Evolutionary conservation across 148 eudicot species (phyloP), one percentile per base, ranked within the genome.

Genomic region (Selenicereus undatus): DNA sequence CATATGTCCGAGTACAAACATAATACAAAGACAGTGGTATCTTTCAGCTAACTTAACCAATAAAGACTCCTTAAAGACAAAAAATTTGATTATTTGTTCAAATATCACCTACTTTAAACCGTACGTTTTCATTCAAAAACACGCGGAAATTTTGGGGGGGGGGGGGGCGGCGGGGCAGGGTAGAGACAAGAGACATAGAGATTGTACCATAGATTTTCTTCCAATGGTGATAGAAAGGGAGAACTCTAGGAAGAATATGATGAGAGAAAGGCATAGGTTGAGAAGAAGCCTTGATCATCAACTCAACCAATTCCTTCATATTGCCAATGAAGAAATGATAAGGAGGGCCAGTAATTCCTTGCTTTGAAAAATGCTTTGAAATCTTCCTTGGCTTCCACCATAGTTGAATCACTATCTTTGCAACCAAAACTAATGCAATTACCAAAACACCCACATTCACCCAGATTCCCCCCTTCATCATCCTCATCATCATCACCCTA

Each of bases 151-250:
- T 32, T 32, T 32, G 32, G 32, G 32, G 32, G 32, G 32, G 32
- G 1, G 32, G 32, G 32, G 32, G 32, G 32, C 1, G 32, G 32
- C 1, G 1, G 32, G 32, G 32, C 1, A 69, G 5, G 21, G n/a
- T 48, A 65, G 51, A 10, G 36, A 75, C 60, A 50, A 58, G 52
- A 43, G 50, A 30, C 16, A 8, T 71, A 11, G 18, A 5, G 14
- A 13, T 73, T 26, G 60, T 91, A 94, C 98, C 98, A 85, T 93
- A 94, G 13, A 94, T 83, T 85, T 93, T 93, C 89, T 93, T 93
- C 98, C 98, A 95, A 27, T 91, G 97, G 73, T 95, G 98, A 77
- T 93, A 93, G 85, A 95, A 95, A 73, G 98, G 90, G 75, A 95
- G 97, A 27, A 93, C 98, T 77, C 98, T 88, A 42, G 98, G 97